Percentiles rank a stretch among this genome's conserved stretches.
phyloP scores from a whole-genome alignment of 768 basidiomycete species.

The Rhizopogon sp. region DNA sequence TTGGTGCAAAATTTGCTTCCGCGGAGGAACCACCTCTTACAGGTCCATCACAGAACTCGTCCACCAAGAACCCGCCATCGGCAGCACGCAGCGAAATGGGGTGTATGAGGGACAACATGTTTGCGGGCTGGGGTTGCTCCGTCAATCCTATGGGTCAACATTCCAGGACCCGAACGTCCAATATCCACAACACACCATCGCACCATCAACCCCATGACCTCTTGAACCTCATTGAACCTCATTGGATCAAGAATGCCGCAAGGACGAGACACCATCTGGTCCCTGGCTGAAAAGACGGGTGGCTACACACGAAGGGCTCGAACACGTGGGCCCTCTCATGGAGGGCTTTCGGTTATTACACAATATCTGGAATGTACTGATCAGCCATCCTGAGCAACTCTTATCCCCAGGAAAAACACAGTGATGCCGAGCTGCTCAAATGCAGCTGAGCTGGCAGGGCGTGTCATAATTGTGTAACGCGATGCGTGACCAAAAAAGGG shows the following conservation, averaged over 20 bases:
- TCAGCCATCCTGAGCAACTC: neutral
- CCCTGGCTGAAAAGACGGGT: neutral
- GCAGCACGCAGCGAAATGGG: neutral
- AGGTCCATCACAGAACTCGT: too few species aligned
- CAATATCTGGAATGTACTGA: neutral
- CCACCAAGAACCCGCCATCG: neutral
- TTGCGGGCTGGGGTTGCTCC: neutral
- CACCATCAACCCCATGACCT: neutral
- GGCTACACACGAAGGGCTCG: neutral
- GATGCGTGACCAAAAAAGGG: constrained; percentile 10
- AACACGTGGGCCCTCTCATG: neutral
- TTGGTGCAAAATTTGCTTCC: constrained; percentile 5
- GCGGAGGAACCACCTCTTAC: neutral
- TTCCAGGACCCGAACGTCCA: neutral
- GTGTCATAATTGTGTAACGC: neutral
- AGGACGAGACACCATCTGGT: neutral
- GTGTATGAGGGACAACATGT: neutral
- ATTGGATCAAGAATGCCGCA: neutral
- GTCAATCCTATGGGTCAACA: neutral
- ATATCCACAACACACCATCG: neutral
- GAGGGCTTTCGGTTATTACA: neutral
- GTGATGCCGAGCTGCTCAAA: neutral
- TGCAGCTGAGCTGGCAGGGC: neutral
- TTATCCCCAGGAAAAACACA: neutral
- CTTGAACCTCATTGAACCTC: neutral